Evolutionary conservation across 148 eudicot genomes (phyloP), one percentile per base, ranked within the genome.

Genomic region (Rhododendron griersonianum): DNA sequence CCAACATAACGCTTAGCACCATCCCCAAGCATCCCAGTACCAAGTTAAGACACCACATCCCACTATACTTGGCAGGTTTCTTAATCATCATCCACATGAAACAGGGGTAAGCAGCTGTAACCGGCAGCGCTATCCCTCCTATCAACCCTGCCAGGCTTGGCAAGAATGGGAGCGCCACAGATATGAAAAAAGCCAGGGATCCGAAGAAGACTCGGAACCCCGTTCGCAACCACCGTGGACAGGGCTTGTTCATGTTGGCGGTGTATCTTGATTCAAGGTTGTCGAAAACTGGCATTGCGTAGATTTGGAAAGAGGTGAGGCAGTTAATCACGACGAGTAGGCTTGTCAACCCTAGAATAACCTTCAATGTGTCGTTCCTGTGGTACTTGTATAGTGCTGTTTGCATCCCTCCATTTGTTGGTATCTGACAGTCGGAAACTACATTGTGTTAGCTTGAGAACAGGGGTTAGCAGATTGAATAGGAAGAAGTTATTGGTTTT

Each of bases 271-370:
- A 88, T 88, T 96, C 99, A 0, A 95, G 74, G 90, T 95, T 96
- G 89, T 96, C 99, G 33, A 95, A 96, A 13, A 92, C 94, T 0
- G 97, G 98, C 98, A 96, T 96, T n/a, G 97, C 96, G n/a, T 94
- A 96, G 53, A 96, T 88, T 69, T 94, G 98, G 92, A 92, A 96
- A 2, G 96, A 94, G 81, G 92, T 91, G 25, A 95, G 90, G 89
- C 96, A 59, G 88, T 94, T 92, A 81, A 95, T 86, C 19, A 93
- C 90, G 0, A 93, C 90, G 0, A 96, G 88, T 11, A 96, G 85
- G 90, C 91, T 90, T 75, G 92, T 86, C 11, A 89, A 69, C 71
- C 89, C 90, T 5, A 93, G 83, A 25, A 93, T 63, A 28, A 83
- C 86, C 87, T 85, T 91, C 45, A 95, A 86, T 21, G 90, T 91